Base-by-base conservation (phyloP, 2,329 filamentous ascomycete genomes). In the Thermoascus crustaceus region DNA sequence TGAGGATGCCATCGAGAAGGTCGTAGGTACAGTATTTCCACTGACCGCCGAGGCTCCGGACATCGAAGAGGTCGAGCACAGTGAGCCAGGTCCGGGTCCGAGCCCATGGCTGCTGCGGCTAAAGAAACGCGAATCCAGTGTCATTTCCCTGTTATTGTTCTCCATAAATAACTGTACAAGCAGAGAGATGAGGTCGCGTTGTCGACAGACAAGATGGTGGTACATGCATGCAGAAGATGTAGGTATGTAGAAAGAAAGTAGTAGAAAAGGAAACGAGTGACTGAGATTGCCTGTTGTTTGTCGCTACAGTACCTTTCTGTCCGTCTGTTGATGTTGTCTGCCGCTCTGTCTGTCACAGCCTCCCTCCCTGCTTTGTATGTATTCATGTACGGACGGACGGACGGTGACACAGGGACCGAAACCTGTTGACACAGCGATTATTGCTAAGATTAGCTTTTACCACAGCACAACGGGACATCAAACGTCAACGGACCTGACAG, bases 41-140 rank as follows among this genome's bases (percentile, higher is more conserved):
- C 56, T 63, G 19, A 52, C 35, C 21, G 49, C 50, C 8, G 58
- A 61, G 21, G 44, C 37, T 7, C 55, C 57, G 40, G 57, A 57
- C 5, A 52, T 53, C 7, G 50, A n/a, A n/a, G n/a, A 54, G 31
- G 48, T 45, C 17, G 58, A 62, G 11, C 52, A 56, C 35, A 53
- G 56, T 31, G 58, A 61, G 32, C 55, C 52, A 38, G 53, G 52
- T 10, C 50, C 53, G 18, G 41, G 26, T 35, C 41, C 31, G 17
- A 32, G 17, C 8, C 25, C 36, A 29, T 53, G 48, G 42, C 49
- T 49, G 43, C 57, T 44, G 38, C 55, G 52, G 38, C 53, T 52
- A 44, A 58, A 65, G 38, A 64, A 62, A 38, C 60, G 60, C 42
- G 57, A 48, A 41, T 65, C 61, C 38, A 63, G 48, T 39, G 60